These are phyloP conservation scores for Melanopsichium pennsylvanicum DNA, from an alignment of 1,284 basidiomycete species.

Conservation along the genomic window DNA sequence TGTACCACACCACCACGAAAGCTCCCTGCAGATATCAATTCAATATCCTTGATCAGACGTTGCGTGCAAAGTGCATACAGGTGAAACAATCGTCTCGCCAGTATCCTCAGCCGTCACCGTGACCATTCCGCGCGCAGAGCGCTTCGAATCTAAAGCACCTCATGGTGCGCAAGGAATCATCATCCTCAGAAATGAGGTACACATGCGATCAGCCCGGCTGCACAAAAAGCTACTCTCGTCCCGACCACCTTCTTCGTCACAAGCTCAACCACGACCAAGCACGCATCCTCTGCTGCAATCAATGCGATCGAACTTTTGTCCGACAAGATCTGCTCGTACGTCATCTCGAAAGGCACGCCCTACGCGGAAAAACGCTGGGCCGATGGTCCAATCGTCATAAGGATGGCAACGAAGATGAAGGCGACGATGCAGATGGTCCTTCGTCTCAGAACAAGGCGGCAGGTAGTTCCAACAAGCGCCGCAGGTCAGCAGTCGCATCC, in stretches of 20 bases:
- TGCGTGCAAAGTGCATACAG: too few species aligned
- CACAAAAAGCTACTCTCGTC: slow-evolving; percentile 50
- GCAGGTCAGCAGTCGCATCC: slow-evolving; percentile 8
- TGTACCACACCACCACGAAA: too few species aligned
- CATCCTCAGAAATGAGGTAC: slow-evolving; percentile 46
- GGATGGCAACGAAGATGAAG: slow-evolving; percentile 32
- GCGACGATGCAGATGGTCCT: slow-evolving; percentile 8
- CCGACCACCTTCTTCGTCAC: slow-evolving; percentile 53
- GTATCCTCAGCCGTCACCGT: too few species aligned
- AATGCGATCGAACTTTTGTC: slow-evolving; percentile 57
- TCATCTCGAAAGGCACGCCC: slow-evolving; percentile 51
- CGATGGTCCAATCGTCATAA: slow-evolving; percentile 50
- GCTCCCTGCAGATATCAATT: too few species aligned
- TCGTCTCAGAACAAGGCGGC: slow-evolving; percentile 12
- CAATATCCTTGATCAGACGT: too few species aligned
- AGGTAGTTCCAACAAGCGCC: slow-evolving; percentile 8
- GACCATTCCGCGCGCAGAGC: too few species aligned
- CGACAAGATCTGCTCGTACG: slow-evolving; percentile 52
- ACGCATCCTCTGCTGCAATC: slow-evolving; percentile 44
- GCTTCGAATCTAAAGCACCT: neutral
- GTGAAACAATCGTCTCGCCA: too few species aligned
- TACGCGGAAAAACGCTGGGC: slow-evolving; percentile 49
- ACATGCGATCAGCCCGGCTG: slow-evolving; percentile 50
- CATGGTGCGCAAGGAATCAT: slow-evolving; percentile 37
- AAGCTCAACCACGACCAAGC: slow-evolving; percentile 55